Conservation (phyloP, 768 basidiomycete genomes). For the Xerocomus potaroensis region DNA sequence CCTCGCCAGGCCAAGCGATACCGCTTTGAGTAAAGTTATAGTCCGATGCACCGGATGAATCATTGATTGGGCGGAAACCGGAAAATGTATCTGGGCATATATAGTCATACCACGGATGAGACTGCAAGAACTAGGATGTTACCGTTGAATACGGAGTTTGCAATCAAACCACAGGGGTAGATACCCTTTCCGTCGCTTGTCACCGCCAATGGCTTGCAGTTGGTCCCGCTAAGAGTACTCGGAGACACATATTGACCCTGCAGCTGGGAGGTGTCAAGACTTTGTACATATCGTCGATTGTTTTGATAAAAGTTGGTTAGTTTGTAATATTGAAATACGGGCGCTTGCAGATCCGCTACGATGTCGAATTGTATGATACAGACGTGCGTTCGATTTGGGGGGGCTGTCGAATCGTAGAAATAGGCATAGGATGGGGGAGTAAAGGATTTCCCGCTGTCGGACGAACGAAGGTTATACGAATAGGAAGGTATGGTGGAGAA, state of each 20-base stretch:
- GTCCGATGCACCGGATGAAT: conserved; percentile 38
- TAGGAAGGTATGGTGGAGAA: conserved; percentile 60
- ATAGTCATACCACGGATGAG: not conserved
- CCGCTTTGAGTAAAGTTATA: conserved; percentile 74
- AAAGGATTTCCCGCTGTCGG: conserved; percentile 44
- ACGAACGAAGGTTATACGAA: conserved; percentile 61
- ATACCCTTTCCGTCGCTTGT: conserved; percentile 49
- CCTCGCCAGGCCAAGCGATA: conserved; percentile 96
- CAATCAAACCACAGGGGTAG: conserved; percentile 96
- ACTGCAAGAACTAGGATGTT: conserved; percentile 12
- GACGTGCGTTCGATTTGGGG: conserved; percentile 45
- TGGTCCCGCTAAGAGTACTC: conserved; percentile 53
- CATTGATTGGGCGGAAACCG: conserved; percentile 45
- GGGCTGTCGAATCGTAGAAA: conserved; percentile 44
- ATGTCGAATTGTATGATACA: conserved; percentile 83
- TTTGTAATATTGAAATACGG: conserved; percentile 94
- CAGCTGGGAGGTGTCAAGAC: conserved; percentile 79
- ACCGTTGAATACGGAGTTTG: conserved; percentile 97
- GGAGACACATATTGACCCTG: conserved; percentile 59
- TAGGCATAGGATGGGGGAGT: conserved; percentile 72
- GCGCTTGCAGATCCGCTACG: conserved; percentile 65
- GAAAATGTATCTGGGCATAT: conserved; percentile 70
- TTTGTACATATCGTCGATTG: conserved; percentile 96
- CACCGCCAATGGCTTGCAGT: conserved; percentile 86
- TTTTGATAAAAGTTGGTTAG: conserved; percentile 97